Evolutionary conservation across 1,284 basidiomycete genomes (phyloP).

Genomic region (Omphalotus olearius): DNA sequence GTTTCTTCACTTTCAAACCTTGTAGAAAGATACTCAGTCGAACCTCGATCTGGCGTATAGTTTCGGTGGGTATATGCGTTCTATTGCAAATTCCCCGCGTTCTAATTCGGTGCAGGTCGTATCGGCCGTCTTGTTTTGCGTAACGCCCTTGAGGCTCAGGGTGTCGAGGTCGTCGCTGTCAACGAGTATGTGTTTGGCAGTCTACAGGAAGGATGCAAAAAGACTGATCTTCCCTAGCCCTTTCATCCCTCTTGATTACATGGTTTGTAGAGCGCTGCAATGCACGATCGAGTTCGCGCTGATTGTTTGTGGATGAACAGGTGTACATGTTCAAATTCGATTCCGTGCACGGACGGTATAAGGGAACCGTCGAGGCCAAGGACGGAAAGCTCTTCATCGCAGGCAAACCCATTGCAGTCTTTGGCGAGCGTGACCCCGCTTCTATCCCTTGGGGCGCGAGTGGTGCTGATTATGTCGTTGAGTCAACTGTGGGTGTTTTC

Average conservation of each 20-base stretch:
- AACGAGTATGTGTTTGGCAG: slow-evolving; percentile 67
- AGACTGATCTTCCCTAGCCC: slow-evolving; percentile 47
- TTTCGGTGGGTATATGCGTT: slow-evolving; percentile 64
- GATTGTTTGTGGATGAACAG: slow-evolving; percentile 48
- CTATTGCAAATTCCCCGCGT: slow-evolving; percentile 5
- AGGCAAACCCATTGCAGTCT: slow-evolving; percentile 79
- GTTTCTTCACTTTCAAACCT: slow-evolving; percentile 19
- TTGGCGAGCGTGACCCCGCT: slow-evolving; percentile 84
- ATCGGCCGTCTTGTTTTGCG: slow-evolving; percentile 98
- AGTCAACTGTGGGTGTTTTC: slow-evolving; percentile 73
- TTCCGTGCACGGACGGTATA: slow-evolving; percentile 95
- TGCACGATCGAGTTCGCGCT: slow-evolving; percentile 2
- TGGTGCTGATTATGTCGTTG: slow-evolving; percentile 93
- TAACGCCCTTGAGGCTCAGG: slow-evolving; percentile 81
- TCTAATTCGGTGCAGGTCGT: slow-evolving; percentile 59
- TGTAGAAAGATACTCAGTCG: slow-evolving; percentile 1
- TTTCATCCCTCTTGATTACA: slow-evolving; percentile 95
- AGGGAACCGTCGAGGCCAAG: slow-evolving; percentile 80
- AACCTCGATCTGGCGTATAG: slow-evolving; percentile 33
- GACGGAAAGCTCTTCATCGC: slow-evolving; percentile 91
- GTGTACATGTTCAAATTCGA: slow-evolving; percentile 99
- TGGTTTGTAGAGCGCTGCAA: slow-evolving; percentile 46
- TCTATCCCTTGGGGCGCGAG: slow-evolving; percentile 81
- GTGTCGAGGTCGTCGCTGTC: slow-evolving; percentile 82
- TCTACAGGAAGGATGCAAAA: slow-evolving; percentile 13